phyloP scores from a whole-genome alignment of 192 early-diverging fungal genomes.

The Coemansia sp. region DNA sequence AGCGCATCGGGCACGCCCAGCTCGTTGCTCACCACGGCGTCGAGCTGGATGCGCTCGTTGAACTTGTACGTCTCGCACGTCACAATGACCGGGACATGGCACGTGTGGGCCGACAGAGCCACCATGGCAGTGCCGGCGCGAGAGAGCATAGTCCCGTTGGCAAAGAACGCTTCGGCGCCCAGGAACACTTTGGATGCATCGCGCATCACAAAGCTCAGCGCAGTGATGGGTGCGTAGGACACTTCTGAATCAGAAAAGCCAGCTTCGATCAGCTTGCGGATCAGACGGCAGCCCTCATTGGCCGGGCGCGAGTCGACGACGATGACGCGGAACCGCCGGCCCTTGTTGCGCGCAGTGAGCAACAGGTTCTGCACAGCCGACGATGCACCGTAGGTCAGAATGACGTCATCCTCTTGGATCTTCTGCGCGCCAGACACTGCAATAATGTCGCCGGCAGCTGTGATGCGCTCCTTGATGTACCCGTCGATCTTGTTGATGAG shows the following conservation, averaged over 20 bases:
- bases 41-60: constrained; percentile 83
- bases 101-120: constrained; percentile 83
- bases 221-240: constrained; percentile 45
- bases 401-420: constrained; percentile 88
- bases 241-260: constrained; percentile 35
- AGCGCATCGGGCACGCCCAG: no score
- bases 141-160: constrained; percentile 89
- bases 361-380: constrained; percentile 79
- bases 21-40: constrained; percentile 97
- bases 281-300: constrained; percentile 71
- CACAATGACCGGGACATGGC: constrained; percentile 92
- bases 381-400: constrained; percentile 92
- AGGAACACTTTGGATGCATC: constrained; percentile 91
- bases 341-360: constrained; percentile 66
- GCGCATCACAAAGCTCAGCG: constrained; percentile 70
- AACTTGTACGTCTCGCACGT: constrained; percentile 97
- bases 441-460: constrained; percentile 75
- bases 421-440: constrained; percentile 78
- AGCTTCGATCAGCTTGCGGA: constrained; percentile 36
- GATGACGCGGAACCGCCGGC: constrained; percentile 86
- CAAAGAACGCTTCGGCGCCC: constrained; percentile 88
- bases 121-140: constrained; percentile 88
- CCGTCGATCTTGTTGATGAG: constrained; percentile 75
- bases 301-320: constrained; percentile 86
- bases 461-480: constrained; percentile 91